Evolutionary conservation across 345 rosid species (phyloP).

Genomic region (Physaria fendleri): DNA sequence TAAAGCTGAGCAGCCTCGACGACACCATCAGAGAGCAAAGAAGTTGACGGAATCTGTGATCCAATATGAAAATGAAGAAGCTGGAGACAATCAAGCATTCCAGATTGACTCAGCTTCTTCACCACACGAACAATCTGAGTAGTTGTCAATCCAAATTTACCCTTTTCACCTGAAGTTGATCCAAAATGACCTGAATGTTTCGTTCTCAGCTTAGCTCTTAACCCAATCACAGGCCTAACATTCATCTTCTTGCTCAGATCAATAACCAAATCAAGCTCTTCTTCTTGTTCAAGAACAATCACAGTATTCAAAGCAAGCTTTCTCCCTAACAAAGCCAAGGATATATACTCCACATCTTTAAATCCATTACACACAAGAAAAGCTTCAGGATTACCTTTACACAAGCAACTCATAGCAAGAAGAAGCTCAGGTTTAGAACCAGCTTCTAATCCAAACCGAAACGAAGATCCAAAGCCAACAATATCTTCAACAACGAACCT

Average conservation of each 20-base stretch:
- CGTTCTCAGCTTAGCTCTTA: constrained; percentile 96
- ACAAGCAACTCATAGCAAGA: constrained; percentile 85
- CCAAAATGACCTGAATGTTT: constrained; percentile 96
- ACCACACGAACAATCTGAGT: constrained; percentile 72
- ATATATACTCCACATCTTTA: constrained; percentile 75
- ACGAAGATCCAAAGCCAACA: constrained; percentile 65
- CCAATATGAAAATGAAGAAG: constrained; percentile 91
- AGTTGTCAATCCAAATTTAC: constrained; percentile 83
- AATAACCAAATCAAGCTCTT: constrained; percentile 80
- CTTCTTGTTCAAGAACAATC: constrained; percentile 91
- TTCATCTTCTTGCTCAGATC: constrained; percentile 56
- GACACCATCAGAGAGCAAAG: constrained; percentile 64
- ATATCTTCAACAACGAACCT: constrained; percentile 87
- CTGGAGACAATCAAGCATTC: constrained; percentile 85
- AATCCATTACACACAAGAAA: constrained; percentile 83
- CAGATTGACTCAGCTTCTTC: constrained; percentile 48
- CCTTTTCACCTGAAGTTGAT: constrained; percentile 89
- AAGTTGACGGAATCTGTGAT: constrained; percentile 83
- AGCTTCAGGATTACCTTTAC: constrained; percentile 73
- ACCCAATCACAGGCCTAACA: constrained; percentile 68
- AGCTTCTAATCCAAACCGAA: constrained; percentile 89
- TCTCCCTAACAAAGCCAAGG: constrained; percentile 67
- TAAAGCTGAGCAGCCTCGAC: constrained; percentile 89
- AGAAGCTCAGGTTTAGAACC: constrained; percentile 97
- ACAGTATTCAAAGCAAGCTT: constrained; percentile 69